A percentile compares a stretch with the other conserved stretches of the same genome.
These are phyloP conservation scores for Leishmania tarentolae DNA, from an alignment of 208 protist genomes.

Conservation along the genomic window DNA sequence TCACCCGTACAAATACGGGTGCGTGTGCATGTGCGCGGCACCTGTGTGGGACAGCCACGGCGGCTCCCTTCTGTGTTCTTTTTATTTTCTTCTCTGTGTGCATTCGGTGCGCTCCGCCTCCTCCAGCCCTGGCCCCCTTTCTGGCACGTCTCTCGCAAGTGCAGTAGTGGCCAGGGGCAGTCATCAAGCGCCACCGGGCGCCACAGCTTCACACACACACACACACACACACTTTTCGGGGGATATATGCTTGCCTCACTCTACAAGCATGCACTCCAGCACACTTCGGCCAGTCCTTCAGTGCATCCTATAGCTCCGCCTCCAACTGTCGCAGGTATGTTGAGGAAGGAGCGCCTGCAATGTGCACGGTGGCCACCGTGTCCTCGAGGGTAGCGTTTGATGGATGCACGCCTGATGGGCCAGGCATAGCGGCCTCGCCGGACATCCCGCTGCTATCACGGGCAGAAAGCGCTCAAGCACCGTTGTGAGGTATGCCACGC, in stretches of 20 bases:
- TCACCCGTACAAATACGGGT: slow-evolving; percentile 6
- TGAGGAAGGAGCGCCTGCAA: slow-evolving; percentile 21
- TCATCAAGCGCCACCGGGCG: neutral
- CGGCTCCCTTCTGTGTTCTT: neutral
- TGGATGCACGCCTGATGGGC: neutral
- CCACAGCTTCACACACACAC: neutral
- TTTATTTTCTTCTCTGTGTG: neutral
- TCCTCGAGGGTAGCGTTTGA: neutral
- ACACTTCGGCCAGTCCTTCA: slow-evolving; percentile 26
- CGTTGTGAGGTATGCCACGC: neutral
- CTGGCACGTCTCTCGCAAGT: neutral
- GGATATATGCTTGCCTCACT: neutral
- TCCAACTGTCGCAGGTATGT: slow-evolving; percentile 33
- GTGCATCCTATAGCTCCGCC: slow-evolving; percentile 33
- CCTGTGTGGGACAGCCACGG: neutral
- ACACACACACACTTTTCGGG: neutral
- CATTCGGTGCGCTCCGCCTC: neutral
- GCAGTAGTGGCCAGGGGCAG: neutral
- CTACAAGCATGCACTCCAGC: neutral
- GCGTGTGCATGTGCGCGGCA: neutral
- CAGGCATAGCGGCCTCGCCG: neutral
- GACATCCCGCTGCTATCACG: neutral
- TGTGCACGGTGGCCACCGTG: slow-evolving; percentile 2
- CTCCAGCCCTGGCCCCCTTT: neutral
- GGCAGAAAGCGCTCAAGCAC: neutral